Evolutionary conservation across 306 rosid species (phyloP).

Genomic region (Prunus dulcis): DNA sequence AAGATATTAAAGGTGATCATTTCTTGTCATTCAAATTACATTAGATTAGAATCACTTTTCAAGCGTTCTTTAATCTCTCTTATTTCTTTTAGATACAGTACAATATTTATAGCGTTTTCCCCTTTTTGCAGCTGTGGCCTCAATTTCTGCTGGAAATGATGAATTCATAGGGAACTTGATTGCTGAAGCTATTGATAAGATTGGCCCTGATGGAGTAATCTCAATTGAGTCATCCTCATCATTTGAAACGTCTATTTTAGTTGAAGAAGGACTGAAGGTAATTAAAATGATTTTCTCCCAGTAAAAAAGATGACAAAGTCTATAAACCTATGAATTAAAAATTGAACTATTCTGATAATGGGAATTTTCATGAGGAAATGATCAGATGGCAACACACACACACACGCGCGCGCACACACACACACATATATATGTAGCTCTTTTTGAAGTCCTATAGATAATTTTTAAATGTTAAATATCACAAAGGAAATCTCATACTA

Average conservation of each 20-base stretch:
- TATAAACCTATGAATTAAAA: not conserved
- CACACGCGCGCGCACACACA: too few species aligned
- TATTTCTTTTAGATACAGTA: not conserved
- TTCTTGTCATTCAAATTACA: slow-evolving; percentile 27
- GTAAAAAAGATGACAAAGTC: not conserved
- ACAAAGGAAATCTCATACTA: not conserved
- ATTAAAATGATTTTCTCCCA: not conserved
- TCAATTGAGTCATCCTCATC: slow-evolving; percentile 78
- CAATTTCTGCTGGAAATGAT: slow-evolving; percentile 92
- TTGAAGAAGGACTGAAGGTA: slow-evolving; percentile 99
- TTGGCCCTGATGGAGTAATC: slow-evolving; percentile 88
- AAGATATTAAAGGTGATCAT: slow-evolving; percentile 71
- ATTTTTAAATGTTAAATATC: not conserved
- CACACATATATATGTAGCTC: not conserved
- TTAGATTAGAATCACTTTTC: not conserved
- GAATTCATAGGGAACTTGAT: slow-evolving; percentile 76
- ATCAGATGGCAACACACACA: not conserved
- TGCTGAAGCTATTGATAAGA: slow-evolving; percentile 84
- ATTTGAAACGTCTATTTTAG: slow-evolving; percentile 70
- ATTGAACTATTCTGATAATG: not conserved
- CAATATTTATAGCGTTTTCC: slow-evolving; percentile 9
- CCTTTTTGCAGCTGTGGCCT: slow-evolving; percentile 72
- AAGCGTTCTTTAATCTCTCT: not conserved
- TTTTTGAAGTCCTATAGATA: not conserved
- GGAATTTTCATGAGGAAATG: not conserved